Evolutionary conservation across 768 basidiomycete genomes (phyloP).

Genomic region (Mycena rosella): DNA sequence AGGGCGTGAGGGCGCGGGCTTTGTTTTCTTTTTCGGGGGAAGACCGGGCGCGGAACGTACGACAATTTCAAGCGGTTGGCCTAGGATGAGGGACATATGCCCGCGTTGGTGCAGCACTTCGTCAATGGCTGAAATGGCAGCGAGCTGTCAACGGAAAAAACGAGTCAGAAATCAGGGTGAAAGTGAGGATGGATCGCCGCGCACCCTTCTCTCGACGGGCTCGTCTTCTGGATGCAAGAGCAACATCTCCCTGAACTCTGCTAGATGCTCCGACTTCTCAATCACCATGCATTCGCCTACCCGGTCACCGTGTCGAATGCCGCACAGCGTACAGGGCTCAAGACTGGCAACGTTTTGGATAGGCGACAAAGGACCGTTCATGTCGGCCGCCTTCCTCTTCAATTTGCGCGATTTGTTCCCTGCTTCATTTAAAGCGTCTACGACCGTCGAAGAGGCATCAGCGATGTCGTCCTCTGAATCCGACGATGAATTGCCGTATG

Average conservation of each 20-base stretch:
- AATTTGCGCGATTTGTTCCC: slow-evolving; percentile 29
- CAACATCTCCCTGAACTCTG: slow-evolving; percentile 77
- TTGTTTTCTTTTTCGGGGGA: slow-evolving; percentile 43
- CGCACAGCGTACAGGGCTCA: slow-evolving; percentile 73
- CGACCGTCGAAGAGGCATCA: slow-evolving; percentile 25
- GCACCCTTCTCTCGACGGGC: slow-evolving; percentile 73
- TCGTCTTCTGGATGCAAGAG: slow-evolving; percentile 75
- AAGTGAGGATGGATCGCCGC: slow-evolving; percentile 33
- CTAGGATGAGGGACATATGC: slow-evolving; percentile 65
- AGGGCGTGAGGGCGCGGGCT: slow-evolving; percentile 10
- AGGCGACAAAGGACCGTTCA: slow-evolving; percentile 30
- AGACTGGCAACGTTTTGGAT: slow-evolving; percentile 33
- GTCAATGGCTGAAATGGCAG: slow-evolving; percentile 80
- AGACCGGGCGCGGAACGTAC: slow-evolving; percentile 41
- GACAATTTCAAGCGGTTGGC: slow-evolving; percentile 74
- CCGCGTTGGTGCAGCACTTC: slow-evolving; percentile 69
- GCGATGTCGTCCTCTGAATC: slow-evolving; percentile 24
- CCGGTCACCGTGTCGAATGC: slow-evolving; percentile 60
- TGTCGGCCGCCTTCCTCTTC: slow-evolving; percentile 20
- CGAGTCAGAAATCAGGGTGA: slow-evolving; percentile 25
- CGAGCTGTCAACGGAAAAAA: slow-evolving; percentile 58
- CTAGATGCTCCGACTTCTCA: slow-evolving; percentile 72
- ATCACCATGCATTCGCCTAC: slow-evolving; percentile 72
- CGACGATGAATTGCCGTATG: slow-evolving; percentile 30
- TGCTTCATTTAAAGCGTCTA: slow-evolving; percentile 29